Evolutionary conservation across 345 rosid species (phyloP), one percentile per base, ranked within the genome.

Genomic region (Litchi chinensis): DNA sequence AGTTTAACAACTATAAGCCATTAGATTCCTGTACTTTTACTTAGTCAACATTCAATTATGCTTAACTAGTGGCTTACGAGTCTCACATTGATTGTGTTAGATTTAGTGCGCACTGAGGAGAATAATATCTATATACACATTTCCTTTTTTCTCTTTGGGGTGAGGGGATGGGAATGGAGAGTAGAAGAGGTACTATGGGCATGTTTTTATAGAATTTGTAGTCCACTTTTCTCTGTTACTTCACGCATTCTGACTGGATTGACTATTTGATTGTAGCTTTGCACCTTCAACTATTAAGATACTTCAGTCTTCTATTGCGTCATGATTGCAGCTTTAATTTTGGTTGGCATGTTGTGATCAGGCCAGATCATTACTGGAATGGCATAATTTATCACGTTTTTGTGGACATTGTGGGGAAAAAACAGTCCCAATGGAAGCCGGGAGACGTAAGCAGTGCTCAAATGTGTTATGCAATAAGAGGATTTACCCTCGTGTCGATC

Each of bases 401-500:
- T 95, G 99, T 84, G 98, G 99, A 78, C 48, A 80, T 68, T 95
- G 99, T 83, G 99, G 98, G 76, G 87, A 68, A 66, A 80, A 71
- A 80, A 90, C 89, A n/a, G 83, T 90, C 41, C 91, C 91, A 50
- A 83, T 13, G 81, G 99, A 95, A 85, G 97, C 98, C 74, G 97
- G 97, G 43, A 93, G 89, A 77, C 84, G 93, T 83, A 92, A 89
- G 65, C 90, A 92, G 70, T 95, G 98, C 85, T 84, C 87, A 3
- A 89, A 89, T 64, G 89, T 87, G 32, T 72, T 39, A 28, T 93
- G 99, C 87, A 88, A 81, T 52, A 89, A 85, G 80, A 92, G 88
- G 77, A 82, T 89, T 77, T 95, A 95, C 81, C 99, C 99, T 32
- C 98, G 98, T 82, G 87, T 92, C 83, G 99, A 95, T 80, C 95